Percentiles rank a stretch among this genome's conserved stretches.
These are phyloP conservation scores for Phytophthora ohioensis DNA, from an alignment of 352 stramenopile genomes.

Conservation along the genomic window DNA sequence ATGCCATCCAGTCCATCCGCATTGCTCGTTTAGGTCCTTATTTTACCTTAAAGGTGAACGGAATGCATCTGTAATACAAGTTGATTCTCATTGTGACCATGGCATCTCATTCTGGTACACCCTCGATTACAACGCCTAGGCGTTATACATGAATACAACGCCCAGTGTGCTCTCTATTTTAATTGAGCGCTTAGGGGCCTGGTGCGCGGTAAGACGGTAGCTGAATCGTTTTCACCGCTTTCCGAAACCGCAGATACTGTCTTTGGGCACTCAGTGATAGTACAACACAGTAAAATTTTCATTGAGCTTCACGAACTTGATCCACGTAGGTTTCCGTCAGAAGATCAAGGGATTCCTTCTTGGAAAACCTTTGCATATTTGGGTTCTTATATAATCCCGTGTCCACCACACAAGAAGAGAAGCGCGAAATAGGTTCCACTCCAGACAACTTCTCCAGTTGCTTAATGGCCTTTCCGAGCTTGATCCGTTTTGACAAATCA, in stretches of 20 bases:
- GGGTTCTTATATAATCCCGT: not conserved
- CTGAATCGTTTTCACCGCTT: not conserved
- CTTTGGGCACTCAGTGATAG: not conserved
- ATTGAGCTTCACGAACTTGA: not conserved
- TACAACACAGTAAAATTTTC: not conserved
- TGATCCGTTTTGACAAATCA: constrained; percentile 16
- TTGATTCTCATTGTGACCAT: not conserved
- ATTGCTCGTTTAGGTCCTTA: too few relatives aligned
- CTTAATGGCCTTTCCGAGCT: not conserved
- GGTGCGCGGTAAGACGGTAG: not conserved
- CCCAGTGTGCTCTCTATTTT: too few relatives aligned
- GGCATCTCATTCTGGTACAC: not conserved
- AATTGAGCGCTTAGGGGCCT: not conserved
- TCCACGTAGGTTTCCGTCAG: not conserved
- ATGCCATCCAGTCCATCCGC: too few relatives aligned
- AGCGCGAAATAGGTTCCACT: not conserved
- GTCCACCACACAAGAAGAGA: not conserved
- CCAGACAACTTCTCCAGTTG: not conserved
- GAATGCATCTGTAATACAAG: too few relatives aligned
- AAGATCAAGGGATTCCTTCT: not conserved
- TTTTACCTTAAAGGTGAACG: too few relatives aligned
- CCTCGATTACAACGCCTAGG: too few relatives aligned
- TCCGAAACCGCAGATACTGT: not conserved
- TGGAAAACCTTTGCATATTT: not conserved
- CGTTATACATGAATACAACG: too few relatives aligned